These are phyloP conservation scores for Termitomyces titanicus DNA, from an alignment of 768 basidiomycete species.

Conservation along the genomic window DNA sequence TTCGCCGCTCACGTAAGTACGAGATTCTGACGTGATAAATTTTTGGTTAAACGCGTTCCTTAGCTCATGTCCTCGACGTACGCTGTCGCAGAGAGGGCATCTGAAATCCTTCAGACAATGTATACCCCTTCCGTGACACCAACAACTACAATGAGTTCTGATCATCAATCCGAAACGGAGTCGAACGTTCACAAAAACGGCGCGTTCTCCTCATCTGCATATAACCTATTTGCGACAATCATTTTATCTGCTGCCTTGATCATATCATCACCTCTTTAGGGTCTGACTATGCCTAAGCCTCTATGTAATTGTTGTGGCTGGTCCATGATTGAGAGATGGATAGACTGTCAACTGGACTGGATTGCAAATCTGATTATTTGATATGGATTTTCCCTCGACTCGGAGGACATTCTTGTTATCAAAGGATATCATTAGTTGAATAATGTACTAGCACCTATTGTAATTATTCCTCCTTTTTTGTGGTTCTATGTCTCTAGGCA, in stretches of 20 bases:
- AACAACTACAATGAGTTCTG: background rate
- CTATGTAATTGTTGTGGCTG: background rate
- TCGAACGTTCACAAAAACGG: background rate
- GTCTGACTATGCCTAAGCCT: background rate
- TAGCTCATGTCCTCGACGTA: conserved; percentile 9
- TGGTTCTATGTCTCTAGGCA: no score
- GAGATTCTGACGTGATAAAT: background rate
- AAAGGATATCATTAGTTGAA: background rate
- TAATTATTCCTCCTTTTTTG: no score
- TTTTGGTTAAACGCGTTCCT: background rate
- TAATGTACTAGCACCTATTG: background rate
- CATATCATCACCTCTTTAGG: background rate
- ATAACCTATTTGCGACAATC: background rate
- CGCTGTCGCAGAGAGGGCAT: conserved; percentile 10
- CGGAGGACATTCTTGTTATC: no score
- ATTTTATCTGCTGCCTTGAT: background rate
- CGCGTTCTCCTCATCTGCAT: background rate
- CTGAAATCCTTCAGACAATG: conserved; percentile 1
- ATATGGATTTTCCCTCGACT: no score
- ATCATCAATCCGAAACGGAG: background rate
- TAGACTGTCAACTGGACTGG: no score
- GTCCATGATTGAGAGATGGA: background rate
- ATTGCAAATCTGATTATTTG: no score
- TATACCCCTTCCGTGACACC: background rate
- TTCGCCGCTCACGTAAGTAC: conserved; percentile 21